Evolutionary conservation across 306 rosid genomes (phyloP), one percentile per base, ranked within the genome.

Genomic region (Pueraria montana): DNA sequence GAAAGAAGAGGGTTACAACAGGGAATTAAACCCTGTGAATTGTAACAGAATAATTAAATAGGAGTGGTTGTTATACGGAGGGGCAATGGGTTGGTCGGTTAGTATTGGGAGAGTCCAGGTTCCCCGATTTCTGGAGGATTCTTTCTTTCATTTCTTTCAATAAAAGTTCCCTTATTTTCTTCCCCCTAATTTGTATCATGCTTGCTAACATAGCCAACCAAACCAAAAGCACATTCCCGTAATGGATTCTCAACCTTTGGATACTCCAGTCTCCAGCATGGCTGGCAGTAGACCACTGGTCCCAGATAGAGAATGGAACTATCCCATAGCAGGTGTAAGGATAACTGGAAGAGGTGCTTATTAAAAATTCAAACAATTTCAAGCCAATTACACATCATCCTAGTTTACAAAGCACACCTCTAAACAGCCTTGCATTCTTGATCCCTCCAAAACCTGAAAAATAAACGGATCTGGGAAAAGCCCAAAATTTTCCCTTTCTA

Each of bases 361-460:
- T 27, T 59, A 8, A 18, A 59, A 43, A 34, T 27, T 58, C 13
- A 30, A 62, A 46, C 3, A 62, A 43, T 2, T 48, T 30, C 38
- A 42, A 70, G 32, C 72, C 7, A 27, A 61, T 61, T 34, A 61
- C 21, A 20, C 63, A 59, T 12, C 30, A 72, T 61, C 42, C 55
- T 14, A 72, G 52, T 13, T 50, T 18, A 42, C 70, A 53, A 27
- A 26, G 74, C 26, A 65, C 13, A 12, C n/a, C 46, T 69, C 62
- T 55, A 42, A 40, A 69, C 30, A 68, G 46, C 78, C 32, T 40
- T 12, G 49, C 75, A 21, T 43, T 56, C 62, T 12, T 11, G 59
- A 70, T 42, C 13, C 36, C 26, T 42, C 62, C 42, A 79, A 68
- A 68, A 38, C 21, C 12, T 36, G 43, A 52, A 79, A 78, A 65